Base-by-base conservation (phyloP, 345 rosid genomes). In the Alliaria petiolata region DNA sequence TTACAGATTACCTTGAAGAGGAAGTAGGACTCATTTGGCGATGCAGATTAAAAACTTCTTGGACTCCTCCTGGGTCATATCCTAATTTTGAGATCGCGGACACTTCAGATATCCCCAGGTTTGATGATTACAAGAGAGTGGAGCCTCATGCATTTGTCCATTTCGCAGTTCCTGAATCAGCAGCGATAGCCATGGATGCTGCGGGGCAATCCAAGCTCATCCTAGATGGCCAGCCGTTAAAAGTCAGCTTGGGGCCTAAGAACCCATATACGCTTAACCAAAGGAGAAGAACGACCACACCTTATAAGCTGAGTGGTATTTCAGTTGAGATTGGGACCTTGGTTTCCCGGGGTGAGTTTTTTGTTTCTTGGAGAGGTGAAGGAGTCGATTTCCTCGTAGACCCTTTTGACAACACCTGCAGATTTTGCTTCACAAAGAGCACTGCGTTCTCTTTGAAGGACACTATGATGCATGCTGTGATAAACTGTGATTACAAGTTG, bases 71-170 rank as follows among this genome's bases (percentile, higher is more conserved):
- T 2, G 92, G 90, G 10, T 87, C 95, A 13, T 86, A 82, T 74
- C 98, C 96, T 5, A 71, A 87, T 53, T 93, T 84, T 59, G 80
- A 73, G 60, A 77, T 84, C 63, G 13, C 39, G 0, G 66, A 80
- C 65, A 65, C 75, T 22, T 53, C 80, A 28, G 43, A 17, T 34
- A 78, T 82, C 51, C 57, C 79, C 36, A 64, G 16, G 13, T 69
- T 75, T 33, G 83, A 82, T 57, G 76, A 56, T 8, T 87, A 84
- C 74, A 77, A 63, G 75, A 83, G 76, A 78, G 93, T 93, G 57
- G 89, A 72, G 76, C 97, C 95, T 7, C 96, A 87, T 70, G 97
- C 97, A 1, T 93, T 89, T 76, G 92, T 90, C 38, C 98, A 93
- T 84, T 93, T 93, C 76, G 85, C 91, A 16, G 22, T 17, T 7